Evolutionary conservation across 2,329 filamentous ascomycete species (phyloP).

Genomic region (Rhynchosporium agropyri): DNA sequence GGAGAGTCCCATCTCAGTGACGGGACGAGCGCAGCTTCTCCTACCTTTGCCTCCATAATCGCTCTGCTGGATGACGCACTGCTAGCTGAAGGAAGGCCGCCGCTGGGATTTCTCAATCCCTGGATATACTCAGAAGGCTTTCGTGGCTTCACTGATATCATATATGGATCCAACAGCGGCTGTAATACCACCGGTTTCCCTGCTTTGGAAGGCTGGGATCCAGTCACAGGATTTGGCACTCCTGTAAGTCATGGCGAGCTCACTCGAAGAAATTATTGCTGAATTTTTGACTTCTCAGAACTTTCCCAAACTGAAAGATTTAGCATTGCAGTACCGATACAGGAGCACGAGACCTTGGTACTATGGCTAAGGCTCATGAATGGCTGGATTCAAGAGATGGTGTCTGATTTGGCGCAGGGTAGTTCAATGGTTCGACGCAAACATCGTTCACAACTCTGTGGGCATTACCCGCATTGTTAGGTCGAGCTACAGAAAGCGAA

Average conservation of each 20-base stretch:
- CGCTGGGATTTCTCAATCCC: constrained; percentile 49
- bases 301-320: no score
- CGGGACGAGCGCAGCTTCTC: constrained; percentile 45
- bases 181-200: constrained; percentile 40
- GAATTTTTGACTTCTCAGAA: no score
- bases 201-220: neutral
- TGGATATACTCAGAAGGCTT: constrained; percentile 46
- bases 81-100: constrained; percentile 51
- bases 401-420: no score
- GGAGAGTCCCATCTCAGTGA: constrained; percentile 22
- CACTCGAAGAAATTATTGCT: no score
- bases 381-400: no score
- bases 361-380: no score
- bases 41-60: constrained; percentile 60
- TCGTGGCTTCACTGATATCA: constrained; percentile 28
- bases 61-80: constrained; percentile 60
- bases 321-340: no score
- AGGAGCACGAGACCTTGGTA: no score
- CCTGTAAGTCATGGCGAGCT: neutral
- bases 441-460: no score
- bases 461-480: no score
- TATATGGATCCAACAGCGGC: constrained; percentile 43
- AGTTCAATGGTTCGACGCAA: no score
- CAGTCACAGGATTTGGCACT: neutral
- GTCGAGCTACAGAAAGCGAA: no score